phyloP scores from a whole-genome alignment of 2,329 filamentous ascomycete species.

The Fonsecaea pedrosoi region DNA sequence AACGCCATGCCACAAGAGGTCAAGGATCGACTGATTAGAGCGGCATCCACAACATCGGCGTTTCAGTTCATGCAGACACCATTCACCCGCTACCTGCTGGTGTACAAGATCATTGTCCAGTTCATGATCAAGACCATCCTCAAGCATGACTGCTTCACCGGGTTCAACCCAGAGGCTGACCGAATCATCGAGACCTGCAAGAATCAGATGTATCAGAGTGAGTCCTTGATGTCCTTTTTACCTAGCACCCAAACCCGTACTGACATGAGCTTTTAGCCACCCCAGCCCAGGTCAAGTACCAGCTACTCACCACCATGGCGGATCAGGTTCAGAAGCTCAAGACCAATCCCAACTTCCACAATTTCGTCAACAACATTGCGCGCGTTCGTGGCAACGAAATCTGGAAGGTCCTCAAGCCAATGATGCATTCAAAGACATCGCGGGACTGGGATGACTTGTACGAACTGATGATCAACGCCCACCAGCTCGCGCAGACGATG shows the following conservation, averaged over 20 bases:
- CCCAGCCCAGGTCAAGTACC: slow-evolving; percentile 32
- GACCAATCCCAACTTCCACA: slow-evolving; percentile 24
- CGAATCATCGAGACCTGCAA: slow-evolving; percentile 21
- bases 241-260: not conserved
- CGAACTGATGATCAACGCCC: slow-evolving; percentile 32
- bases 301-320: slow-evolving; percentile 34
- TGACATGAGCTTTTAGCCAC: slow-evolving; percentile 25
- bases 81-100: slow-evolving; percentile 33
- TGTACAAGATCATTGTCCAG: slow-evolving; percentile 36
- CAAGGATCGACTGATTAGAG: slow-evolving; percentile 33
- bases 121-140: slow-evolving; percentile 32
- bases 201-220: slow-evolving; percentile 32
- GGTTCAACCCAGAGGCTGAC: slow-evolving; percentile 32
- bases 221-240: not conserved
- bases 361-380: slow-evolving; percentile 22
- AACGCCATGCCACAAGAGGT: slow-evolving; percentile 27
- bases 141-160: slow-evolving; percentile 31
- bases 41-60: slow-evolving; percentile 30
- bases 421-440: slow-evolving; percentile 32
- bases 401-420: slow-evolving; percentile 30
- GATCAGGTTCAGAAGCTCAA: slow-evolving; percentile 25
- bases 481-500: slow-evolving; percentile 31
- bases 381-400: slow-evolving; percentile 30
- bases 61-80: slow-evolving; percentile 33
- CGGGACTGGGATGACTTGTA: slow-evolving; percentile 35